phyloP scores from a whole-genome alignment of 139 green algal species.

The Nannochloris sp. region DNA sequence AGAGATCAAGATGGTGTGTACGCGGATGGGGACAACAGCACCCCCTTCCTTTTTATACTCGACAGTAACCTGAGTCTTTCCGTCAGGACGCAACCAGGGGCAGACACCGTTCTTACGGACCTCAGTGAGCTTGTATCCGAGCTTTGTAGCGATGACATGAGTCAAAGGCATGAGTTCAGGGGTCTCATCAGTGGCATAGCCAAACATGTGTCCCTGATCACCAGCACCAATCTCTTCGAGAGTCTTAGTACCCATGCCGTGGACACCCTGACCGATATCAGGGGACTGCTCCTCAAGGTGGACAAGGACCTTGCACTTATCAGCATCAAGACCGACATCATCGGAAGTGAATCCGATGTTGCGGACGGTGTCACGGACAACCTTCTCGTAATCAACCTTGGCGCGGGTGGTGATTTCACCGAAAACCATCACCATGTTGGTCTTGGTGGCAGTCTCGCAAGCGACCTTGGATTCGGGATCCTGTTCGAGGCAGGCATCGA shows the following conservation, averaged over 20 bases:
- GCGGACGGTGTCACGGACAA: constrained; percentile 60
- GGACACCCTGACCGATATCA: constrained; percentile 98
- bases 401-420: constrained; percentile 99
- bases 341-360: constrained; percentile 93
- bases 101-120: constrained; percentile 86
- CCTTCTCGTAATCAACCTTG: constrained; percentile 98
- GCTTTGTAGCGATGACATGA: constrained; percentile 92
- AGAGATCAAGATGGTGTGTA: constrained; percentile 99
- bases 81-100: constrained; percentile 93
- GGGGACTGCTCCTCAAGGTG: constrained; percentile 98
- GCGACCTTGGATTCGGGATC: constrained; percentile 94
- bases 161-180: constrained; percentile 98
- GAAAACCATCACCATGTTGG: constrained; percentile 99
- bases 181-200: constrained; percentile 98
- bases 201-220: constrained; percentile 99
- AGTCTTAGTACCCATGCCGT: constrained; percentile 98
- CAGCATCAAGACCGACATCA: constrained; percentile 88
- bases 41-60: constrained; percentile 95
- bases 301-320: constrained; percentile 98
- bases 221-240: constrained; percentile 96
- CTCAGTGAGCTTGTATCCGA: constrained; percentile 82
- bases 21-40: constrained; percentile 82
- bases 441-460: constrained; percentile 99
- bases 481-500: constrained; percentile 95
- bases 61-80: constrained; percentile 99